phyloP scores from a whole-genome alignment of 2,329 filamentous ascomycete species.

The Talaromyces marneffei region DNA sequence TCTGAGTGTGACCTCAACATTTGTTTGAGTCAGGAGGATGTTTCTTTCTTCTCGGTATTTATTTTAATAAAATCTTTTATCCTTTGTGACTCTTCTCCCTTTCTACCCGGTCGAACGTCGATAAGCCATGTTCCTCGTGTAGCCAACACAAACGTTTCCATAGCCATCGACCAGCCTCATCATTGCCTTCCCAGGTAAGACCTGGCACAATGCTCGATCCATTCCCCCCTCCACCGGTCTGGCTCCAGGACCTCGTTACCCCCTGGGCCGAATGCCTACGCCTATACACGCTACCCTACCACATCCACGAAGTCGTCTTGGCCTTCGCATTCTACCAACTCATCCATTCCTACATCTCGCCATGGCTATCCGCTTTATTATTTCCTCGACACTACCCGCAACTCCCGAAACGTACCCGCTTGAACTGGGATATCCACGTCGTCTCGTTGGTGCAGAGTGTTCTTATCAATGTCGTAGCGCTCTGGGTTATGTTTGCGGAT shows the following conservation, averaged over 20 bases:
- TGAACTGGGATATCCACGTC: constrained; percentile 64
- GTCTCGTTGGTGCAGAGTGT: constrained; percentile 57
- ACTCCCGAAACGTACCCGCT: constrained; percentile 50
- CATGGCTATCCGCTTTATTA: constrained; percentile 48
- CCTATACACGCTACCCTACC: constrained; percentile 52
- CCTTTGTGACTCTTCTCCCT: background rate
- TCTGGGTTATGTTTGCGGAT: constrained; percentile 55
- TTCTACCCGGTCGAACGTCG: background rate
- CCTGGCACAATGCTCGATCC: constrained; percentile 39
- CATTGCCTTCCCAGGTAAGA: background rate
- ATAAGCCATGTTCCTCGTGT: background rate
- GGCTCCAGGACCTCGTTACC: constrained; percentile 44
- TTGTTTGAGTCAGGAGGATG: background rate
- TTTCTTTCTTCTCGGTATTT: background rate
- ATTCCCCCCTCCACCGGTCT: constrained; percentile 44
- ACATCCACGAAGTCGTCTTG: constrained; percentile 57
- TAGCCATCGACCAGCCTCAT: background rate
- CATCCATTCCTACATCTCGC: constrained; percentile 51
- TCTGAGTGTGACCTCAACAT: background rate
- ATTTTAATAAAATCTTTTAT: background rate
- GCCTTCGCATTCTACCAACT: constrained; percentile 53
- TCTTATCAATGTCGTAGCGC: constrained; percentile 50
- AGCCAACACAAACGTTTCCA: no score
- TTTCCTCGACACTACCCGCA: constrained; percentile 51
- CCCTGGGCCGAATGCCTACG: constrained; percentile 49